phyloP scores from a whole-genome alignment of 164 flowering plant genomes.

The Vitis vinifera region ASM3070453v1 NC_081808.1:198501-199000 shows the following conservation, averaged over 20 bases:
- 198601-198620: constrained; percentile 39
- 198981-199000: constrained; percentile 48
- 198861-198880: constrained; percentile 60
- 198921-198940: too few relatives aligned
- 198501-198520: constrained; percentile 54
- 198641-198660: constrained; percentile 42
- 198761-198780: constrained; percentile 11
- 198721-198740: too few relatives aligned
- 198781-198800: constrained; percentile 26
- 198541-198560: constrained; percentile 56
- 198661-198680: constrained; percentile 48
- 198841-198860: constrained; percentile 54
- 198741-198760: too few relatives aligned
- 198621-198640: constrained; percentile 59
- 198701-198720: neutral
- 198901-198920: too few relatives aligned
- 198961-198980: constrained; percentile 46
- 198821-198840: constrained; percentile 29
- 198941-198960: neutral
- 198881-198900: too few relatives aligned
- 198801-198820: constrained; percentile 38
- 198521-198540: constrained; percentile 54
- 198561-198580: constrained; percentile 48
- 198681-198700: constrained; percentile 46
- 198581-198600: constrained; percentile 33